Evolutionary conservation across 495 filamentous ascomycete genomes (phyloP).

Genomic region (Extremus antarcticus): DNA sequence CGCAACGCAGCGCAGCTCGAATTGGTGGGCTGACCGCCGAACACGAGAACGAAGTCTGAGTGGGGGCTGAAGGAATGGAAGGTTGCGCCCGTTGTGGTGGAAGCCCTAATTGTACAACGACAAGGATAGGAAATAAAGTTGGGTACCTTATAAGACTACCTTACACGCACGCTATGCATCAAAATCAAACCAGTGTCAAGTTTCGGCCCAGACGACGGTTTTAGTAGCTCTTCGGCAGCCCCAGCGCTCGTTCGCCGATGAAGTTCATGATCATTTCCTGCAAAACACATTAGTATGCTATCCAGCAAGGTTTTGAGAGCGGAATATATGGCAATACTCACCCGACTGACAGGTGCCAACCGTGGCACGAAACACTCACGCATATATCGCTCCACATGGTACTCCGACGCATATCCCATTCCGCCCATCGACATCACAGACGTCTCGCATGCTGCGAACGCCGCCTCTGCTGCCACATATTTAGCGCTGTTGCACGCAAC

Average conservation of each 20-base stretch:
- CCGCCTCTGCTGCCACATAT: constrained; percentile 69
- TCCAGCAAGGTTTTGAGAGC: too few relatives aligned
- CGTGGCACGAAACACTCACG: constrained; percentile 64
- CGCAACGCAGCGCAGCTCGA: too few relatives aligned
- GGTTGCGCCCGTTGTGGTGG: too few relatives aligned
- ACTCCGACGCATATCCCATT: constrained; percentile 71
- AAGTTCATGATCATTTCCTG: constrained; percentile 72
- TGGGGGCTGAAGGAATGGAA: too few relatives aligned
- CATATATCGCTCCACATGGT: constrained; percentile 68
- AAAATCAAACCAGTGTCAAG: neutral
- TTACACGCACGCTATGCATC: neutral
- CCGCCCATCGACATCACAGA: constrained; percentile 51
- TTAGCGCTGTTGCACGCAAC: constrained; percentile 68
- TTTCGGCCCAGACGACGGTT: neutral
- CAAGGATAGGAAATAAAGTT: neutral
- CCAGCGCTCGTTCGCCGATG: constrained; percentile 61
- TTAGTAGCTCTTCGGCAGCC: constrained; percentile 46
- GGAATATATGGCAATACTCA: constrained; percentile 25
- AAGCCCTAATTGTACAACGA: neutral
- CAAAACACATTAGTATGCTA: too few relatives aligned
- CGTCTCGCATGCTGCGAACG: constrained; percentile 59
- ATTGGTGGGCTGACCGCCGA: too few relatives aligned
- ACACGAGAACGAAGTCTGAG: too few relatives aligned
- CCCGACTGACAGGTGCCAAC: constrained; percentile 61
- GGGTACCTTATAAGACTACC: too few relatives aligned